Conservation (phyloP, 2,329 filamentous ascomycete species). For the Fusarium falciforme region DNA sequence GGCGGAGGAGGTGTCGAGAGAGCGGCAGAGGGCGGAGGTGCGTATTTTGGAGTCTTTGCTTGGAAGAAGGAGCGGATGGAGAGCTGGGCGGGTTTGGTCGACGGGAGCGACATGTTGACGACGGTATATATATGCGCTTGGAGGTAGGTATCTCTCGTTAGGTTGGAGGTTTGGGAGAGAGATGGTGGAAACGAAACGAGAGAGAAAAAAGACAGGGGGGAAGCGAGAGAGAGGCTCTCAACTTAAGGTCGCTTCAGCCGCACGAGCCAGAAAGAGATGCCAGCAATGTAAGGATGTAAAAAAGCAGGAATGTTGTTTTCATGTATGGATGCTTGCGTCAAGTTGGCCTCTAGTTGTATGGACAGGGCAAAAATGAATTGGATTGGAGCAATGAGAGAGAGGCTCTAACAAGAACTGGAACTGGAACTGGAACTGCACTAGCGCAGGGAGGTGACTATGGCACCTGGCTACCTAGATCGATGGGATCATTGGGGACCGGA, state of each 20-base stretch:
- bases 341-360: slow-evolving; percentile 4
- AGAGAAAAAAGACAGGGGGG: slow-evolving; percentile 1
- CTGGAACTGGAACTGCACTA: slow-evolving; percentile 14
- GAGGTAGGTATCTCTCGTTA: not conserved
- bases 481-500: not conserved
- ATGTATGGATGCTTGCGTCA: slow-evolving; percentile 19
- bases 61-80: slow-evolving; percentile 74
- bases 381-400: slow-evolving; percentile 7
- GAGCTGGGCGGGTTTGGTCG: slow-evolving; percentile 56
- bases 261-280: not conserved
- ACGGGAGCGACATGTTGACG: slow-evolving; percentile 54
- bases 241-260: slow-evolving; percentile 5
- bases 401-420: slow-evolving; percentile 18
- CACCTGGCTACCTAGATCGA: slow-evolving; percentile 12
- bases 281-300: not conserved
- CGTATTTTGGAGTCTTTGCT: slow-evolving; percentile 55
- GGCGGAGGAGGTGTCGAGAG: slow-evolving; percentile 33
- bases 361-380: slow-evolving; percentile 3
- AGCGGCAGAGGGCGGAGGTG: slow-evolving; percentile 47
- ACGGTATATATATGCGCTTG: not conserved
- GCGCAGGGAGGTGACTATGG: not conserved
- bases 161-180: not conserved
- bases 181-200: not conserved
- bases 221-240: slow-evolving; percentile 1
- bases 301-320: not conserved